Percentiles rank a stretch among this genome's conserved stretches.
phyloP scores from a whole-genome alignment of 768 basidiomycete genomes.

The Lentinus brumalis region DNA sequence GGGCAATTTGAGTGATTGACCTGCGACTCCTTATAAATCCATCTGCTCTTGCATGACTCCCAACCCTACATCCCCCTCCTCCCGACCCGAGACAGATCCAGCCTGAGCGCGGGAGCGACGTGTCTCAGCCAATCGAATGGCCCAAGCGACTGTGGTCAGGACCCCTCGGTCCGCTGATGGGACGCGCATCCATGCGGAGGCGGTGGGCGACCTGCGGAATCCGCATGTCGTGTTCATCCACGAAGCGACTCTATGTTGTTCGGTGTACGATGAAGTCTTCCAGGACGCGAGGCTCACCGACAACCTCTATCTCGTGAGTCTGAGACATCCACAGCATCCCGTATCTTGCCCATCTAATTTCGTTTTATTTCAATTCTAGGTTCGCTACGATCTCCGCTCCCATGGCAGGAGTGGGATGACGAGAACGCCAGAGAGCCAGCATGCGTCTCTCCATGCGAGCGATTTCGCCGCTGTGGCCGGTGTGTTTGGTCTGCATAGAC shows the following conservation, averaged over 20 bases:
- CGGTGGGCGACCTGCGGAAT: constrained; percentile 23
- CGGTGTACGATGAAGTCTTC: constrained; percentile 25
- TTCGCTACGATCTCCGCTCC: constrained; percentile 29
- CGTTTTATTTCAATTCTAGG: constrained; percentile 5
- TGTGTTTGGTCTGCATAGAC: constrained; percentile 23
- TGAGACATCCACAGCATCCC: background rate
- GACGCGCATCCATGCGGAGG: constrained; percentile 25
- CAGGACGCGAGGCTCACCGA: constrained; percentile 13
- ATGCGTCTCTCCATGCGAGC: constrained; percentile 17
- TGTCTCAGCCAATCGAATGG: background rate
- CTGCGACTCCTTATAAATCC: constrained; percentile 8
- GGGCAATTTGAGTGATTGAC: constrained; percentile 17
- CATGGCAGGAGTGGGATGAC: constrained; percentile 24
- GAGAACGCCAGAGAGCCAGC: constrained; percentile 12
- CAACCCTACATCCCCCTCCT: background rate
- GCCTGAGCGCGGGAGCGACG: too few species aligned
- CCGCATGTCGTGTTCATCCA: constrained; percentile 27
- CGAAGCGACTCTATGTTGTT: constrained; percentile 18
- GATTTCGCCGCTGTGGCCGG: constrained; percentile 25
- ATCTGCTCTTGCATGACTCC: background rate
- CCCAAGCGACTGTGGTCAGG: constrained; percentile 9
- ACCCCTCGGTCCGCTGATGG: constrained; percentile 25
- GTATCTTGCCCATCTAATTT: background rate
- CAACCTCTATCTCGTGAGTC: constrained; percentile 25
- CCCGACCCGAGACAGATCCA: background rate